These are phyloP conservation scores for Mycena galopus DNA, from an alignment of 768 basidiomycete species.

Conservation along the genomic window DNA sequence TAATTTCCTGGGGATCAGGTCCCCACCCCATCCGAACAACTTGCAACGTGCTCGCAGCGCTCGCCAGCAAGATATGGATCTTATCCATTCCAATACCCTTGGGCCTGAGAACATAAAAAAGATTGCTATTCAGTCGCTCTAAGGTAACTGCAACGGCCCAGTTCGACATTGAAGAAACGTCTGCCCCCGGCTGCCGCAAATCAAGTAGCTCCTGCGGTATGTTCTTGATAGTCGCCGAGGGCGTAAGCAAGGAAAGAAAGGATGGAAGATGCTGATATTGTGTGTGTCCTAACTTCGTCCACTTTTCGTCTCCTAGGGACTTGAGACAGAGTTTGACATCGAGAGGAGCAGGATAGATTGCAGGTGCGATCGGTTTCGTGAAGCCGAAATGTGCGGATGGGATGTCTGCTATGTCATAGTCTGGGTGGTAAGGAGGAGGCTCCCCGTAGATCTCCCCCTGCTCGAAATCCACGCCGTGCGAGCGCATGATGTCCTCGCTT, in stretches of 20 bases:
- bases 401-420: not conserved
- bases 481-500: not conserved
- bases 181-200: not conserved
- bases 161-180: not conserved
- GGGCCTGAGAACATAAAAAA: slow-evolving; percentile 5
- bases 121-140: not conserved
- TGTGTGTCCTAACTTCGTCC: not conserved
- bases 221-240: not conserved
- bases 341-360: not conserved
- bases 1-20: slow-evolving; percentile 3
- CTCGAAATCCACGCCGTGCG: not conserved
- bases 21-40: slow-evolving; percentile 24
- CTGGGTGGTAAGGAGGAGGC: not conserved
- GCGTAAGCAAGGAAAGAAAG: not conserved
- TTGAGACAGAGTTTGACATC: not conserved
- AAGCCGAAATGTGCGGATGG: not conserved
- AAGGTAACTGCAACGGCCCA: not conserved
- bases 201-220: slow-evolving; percentile 7
- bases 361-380: not conserved
- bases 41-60: slow-evolving; percentile 5
- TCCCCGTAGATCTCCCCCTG: not conserved
- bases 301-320: slow-evolving; percentile 4
- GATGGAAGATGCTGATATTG: not conserved
- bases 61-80: not conserved
- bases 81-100: not conserved